These are phyloP conservation scores for Platanthera guangdongensis DNA, from an alignment of 106 monocot genomes.

Conservation along the genomic window DNA sequence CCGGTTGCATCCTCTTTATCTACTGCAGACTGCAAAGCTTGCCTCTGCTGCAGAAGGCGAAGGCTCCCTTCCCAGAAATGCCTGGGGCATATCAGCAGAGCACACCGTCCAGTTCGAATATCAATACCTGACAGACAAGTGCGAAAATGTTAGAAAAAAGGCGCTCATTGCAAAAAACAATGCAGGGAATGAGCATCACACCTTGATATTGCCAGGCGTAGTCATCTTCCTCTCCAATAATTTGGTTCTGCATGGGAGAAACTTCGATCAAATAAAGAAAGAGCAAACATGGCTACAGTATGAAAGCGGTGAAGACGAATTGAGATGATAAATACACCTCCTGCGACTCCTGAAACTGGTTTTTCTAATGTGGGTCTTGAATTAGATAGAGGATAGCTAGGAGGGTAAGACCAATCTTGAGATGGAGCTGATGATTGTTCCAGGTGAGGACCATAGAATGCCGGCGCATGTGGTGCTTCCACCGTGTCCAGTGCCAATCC, in stretches of 20 bases:
- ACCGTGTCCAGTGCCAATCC: slow-evolving; percentile 19
- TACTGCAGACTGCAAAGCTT: background rate
- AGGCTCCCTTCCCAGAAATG: background rate
- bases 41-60: background rate
- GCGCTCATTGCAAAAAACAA: background rate
- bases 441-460: slow-evolving; percentile 34
- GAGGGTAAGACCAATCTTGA: slow-evolving; percentile 52
- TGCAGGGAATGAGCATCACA: background rate
- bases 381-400: slow-evolving; percentile 28
- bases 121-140: background rate
- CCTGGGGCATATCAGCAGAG: background rate
- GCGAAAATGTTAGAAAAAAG: background rate
- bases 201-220: background rate
- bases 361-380: slow-evolving; percentile 42
- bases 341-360: slow-evolving; percentile 30
- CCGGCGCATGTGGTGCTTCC: slow-evolving; percentile 19
- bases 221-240: slow-evolving; percentile 77
- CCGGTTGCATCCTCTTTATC: background rate
- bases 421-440: slow-evolving; percentile 38
- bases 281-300: background rate
- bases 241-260: slow-evolving; percentile 34
- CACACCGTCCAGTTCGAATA: background rate
- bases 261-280: background rate
- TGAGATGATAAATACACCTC: slow-evolving; percentile 37
- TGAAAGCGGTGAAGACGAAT: background rate